Percentiles rank a stretch among this genome's conserved stretches.
These are phyloP conservation scores for Annona squamosa DNA, from an alignment of 164 flowering plant genomes.

Conservation along the genomic window DNA sequence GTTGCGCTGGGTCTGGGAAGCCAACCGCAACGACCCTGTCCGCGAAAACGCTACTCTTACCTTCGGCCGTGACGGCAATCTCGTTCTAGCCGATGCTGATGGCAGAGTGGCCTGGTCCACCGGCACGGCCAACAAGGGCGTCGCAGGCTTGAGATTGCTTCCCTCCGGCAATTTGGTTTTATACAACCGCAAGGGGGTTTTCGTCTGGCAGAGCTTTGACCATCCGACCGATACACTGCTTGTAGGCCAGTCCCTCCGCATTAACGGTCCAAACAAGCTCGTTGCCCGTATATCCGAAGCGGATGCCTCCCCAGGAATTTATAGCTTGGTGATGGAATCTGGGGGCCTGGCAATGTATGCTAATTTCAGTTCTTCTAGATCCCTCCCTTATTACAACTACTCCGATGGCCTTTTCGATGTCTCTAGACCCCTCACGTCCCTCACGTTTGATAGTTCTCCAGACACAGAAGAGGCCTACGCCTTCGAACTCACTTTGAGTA, in stretches of 20 bases:
- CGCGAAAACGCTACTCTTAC: constrained; percentile 3
- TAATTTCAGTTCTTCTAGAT: not conserved
- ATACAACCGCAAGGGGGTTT: not conserved
- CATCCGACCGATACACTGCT: constrained; percentile 29
- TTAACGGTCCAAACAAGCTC: constrained; percentile 20
- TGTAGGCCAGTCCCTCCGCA: constrained; percentile 25
- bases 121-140: not conserved
- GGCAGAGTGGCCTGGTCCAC: constrained; percentile 7
- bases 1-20: constrained; percentile 14
- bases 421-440: not conserved
- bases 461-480: constrained; percentile 6
- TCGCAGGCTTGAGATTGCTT: not conserved
- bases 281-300: constrained; percentile 18
- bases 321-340: constrained; percentile 22
- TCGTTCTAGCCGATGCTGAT: constrained; percentile 17
- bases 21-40: constrained; percentile 20
- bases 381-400: not conserved
- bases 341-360: constrained; percentile 14
- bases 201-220: constrained; percentile 20
- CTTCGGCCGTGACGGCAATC: constrained; percentile 9
- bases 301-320: constrained; percentile 19
- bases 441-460: constrained; percentile 10
- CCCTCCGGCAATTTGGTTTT: constrained; percentile 22
- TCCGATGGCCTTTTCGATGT: not conserved
- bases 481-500: not conserved